phyloP scores from a whole-genome alignment of 176 grass and related monocot genomes.

The Hsuehochloa calcarea region DNA sequence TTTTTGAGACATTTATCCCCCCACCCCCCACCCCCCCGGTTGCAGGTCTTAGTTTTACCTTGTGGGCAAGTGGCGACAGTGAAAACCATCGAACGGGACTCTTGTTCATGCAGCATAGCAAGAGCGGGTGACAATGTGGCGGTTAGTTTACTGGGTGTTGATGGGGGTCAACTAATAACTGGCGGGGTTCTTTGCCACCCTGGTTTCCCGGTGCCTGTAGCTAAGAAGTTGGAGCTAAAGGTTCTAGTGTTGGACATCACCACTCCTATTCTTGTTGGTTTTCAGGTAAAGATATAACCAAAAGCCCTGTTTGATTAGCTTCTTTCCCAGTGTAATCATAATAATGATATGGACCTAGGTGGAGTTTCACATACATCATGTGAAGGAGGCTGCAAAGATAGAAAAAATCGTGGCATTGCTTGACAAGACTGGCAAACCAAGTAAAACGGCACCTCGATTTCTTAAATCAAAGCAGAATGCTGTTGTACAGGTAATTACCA shows the following conservation, averaged over 20 bases:
- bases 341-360: constrained; percentile 44
- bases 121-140: constrained; percentile 86
- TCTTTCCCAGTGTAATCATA: constrained; percentile 9
- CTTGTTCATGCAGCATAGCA: constrained; percentile 61
- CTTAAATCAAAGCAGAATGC: constrained; percentile 92
- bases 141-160: constrained; percentile 59
- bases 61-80: constrained; percentile 54
- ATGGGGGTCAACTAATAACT: constrained; percentile 57
- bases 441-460: constrained; percentile 71
- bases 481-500: constrained; percentile 60
- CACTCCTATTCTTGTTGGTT: constrained; percentile 74
- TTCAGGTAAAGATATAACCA: constrained; percentile 56
- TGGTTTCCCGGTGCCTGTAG: constrained; percentile 61
- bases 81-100: constrained; percentile 74
- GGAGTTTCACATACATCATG: constrained; percentile 98
- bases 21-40: no score
- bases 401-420: constrained; percentile 74
- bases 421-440: constrained; percentile 78
- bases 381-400: constrained; percentile 76
- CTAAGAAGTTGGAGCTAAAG: constrained; percentile 69
- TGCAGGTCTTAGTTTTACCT: constrained; percentile 90
- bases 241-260: constrained; percentile 72
- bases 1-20: background rate
- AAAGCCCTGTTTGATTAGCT: constrained; percentile 18
- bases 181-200: constrained; percentile 84